A percentile compares a stretch with the other conserved stretches of the same genome.
Conservation (phyloP, 805 yeast species). For the Zygosaccharomyces rouxii region DNA sequence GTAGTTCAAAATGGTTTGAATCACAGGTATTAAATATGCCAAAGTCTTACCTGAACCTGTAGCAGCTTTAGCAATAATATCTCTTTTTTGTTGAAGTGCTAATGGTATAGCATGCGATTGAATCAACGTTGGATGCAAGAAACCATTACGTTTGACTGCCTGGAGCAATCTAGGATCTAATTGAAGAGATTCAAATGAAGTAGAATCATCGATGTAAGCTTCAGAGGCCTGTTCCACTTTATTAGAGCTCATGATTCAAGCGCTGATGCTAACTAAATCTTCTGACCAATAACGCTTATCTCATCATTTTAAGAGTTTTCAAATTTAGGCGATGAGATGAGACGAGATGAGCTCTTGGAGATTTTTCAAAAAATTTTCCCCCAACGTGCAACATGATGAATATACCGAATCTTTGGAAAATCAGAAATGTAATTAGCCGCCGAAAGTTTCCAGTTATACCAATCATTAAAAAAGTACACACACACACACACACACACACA, state of each 20-base stretch:
- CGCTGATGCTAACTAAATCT: not conserved
- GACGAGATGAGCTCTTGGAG: slow-evolving; percentile 29
- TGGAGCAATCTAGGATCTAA: slow-evolving; percentile 80
- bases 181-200: slow-evolving; percentile 68
- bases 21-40: slow-evolving; percentile 81
- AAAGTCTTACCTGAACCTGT: slow-evolving; percentile 97
- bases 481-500: not conserved
- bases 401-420: not conserved
- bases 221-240: slow-evolving; percentile 47
- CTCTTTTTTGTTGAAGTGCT: slow-evolving; percentile 85
- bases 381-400: slow-evolving; percentile 9
- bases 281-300: not conserved
- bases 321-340: slow-evolving; percentile 10
- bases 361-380: slow-evolving; percentile 6
- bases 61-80: slow-evolving; percentile 87
- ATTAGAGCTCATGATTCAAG: slow-evolving; percentile 20
- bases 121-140: slow-evolving; percentile 80
- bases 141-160: slow-evolving; percentile 77
- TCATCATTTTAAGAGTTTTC: not conserved
- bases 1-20: slow-evolving; percentile 64
- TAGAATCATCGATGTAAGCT: slow-evolving; percentile 66
- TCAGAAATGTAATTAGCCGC: not conserved
- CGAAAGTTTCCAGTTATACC: not conserved
- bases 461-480: not conserved
- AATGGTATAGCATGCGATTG: slow-evolving; percentile 90